phyloP scores from a whole-genome alignment of 2,329 filamentous ascomycete genomes.

The Scorias spongiosa region DNA sequence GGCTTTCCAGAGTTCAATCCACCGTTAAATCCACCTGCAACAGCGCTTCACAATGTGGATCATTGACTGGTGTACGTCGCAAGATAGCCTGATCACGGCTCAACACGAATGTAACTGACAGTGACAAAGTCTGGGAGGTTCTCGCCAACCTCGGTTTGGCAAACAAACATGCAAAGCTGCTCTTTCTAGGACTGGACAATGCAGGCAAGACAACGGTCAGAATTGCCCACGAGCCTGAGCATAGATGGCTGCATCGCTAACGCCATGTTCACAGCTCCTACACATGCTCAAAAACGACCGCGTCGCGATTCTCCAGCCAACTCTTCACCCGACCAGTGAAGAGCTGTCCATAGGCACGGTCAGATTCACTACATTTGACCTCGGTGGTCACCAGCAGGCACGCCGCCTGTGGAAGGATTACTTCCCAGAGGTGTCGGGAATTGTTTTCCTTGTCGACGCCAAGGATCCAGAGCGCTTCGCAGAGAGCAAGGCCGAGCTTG shows the following conservation, averaged over 20 bases:
- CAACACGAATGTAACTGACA: no score
- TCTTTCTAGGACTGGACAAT: slow-evolving; percentile 88
- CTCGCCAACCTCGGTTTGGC: slow-evolving; percentile 74
- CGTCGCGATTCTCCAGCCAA: slow-evolving; percentile 79
- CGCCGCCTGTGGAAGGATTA: slow-evolving; percentile 94
- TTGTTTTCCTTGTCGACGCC: slow-evolving; percentile 95
- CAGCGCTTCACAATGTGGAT: slow-evolving; percentile 56
- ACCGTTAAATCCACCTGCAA: no score
- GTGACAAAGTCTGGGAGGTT: slow-evolving; percentile 62
- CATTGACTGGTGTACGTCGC: slow-evolving; percentile 73
- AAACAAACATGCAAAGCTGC: slow-evolving; percentile 92
- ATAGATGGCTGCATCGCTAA: not conserved
- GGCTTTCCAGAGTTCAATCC: no score
- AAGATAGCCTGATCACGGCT: not conserved
- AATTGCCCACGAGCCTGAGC: not conserved
- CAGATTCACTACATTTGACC: slow-evolving; percentile 77
- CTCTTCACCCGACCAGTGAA: slow-evolving; percentile 83
- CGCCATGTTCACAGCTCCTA: slow-evolving; percentile 36
- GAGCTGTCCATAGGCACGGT: slow-evolving; percentile 77
- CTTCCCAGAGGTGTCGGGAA: slow-evolving; percentile 89
- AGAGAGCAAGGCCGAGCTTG: slow-evolving; percentile 93
- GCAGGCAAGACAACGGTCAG: slow-evolving; percentile 71
- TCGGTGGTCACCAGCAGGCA: slow-evolving; percentile 87
- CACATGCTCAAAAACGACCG: slow-evolving; percentile 98
- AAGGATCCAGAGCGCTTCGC: slow-evolving; percentile 90